Evolutionary conservation across 2,329 filamentous ascomycete genomes (phyloP).

Genomic region (Penicillium sp.): DNA sequence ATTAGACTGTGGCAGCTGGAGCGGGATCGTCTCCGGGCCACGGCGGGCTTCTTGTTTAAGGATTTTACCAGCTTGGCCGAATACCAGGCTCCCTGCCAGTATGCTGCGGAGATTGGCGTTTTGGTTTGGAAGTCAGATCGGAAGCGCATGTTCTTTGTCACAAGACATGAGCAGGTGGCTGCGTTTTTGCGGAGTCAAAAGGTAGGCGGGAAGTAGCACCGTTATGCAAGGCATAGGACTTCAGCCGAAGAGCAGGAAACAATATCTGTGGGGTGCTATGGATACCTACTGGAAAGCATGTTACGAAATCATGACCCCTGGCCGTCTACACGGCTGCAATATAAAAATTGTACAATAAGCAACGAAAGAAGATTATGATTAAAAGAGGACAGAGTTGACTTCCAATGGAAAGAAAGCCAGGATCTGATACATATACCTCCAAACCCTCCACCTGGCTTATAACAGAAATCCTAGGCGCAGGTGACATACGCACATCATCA

Average conservation of each 20-base stretch:
- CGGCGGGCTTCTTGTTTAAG: slow-evolving; percentile 79
- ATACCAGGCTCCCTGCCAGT: slow-evolving; percentile 53
- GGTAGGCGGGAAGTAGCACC: slow-evolving; percentile 9
- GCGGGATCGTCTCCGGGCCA: slow-evolving; percentile 87
- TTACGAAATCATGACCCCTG: slow-evolving; percentile 20
- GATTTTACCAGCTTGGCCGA: slow-evolving; percentile 74
- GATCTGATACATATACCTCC: not conserved
- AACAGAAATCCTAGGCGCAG: not conserved
- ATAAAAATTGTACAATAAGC: slow-evolving; percentile 15
- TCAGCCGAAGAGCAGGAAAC: not conserved
- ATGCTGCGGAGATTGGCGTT: slow-evolving; percentile 89
- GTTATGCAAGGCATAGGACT: not conserved
- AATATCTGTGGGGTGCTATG: slow-evolving; percentile 9
- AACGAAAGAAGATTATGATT: not conserved
- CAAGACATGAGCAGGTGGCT: slow-evolving; percentile 81
- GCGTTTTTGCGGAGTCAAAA: slow-evolving; percentile 70
- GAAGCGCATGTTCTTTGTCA: slow-evolving; percentile 86
- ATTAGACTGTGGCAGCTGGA: slow-evolving; percentile 97
- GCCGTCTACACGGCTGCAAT: slow-evolving; percentile 2
- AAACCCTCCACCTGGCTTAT: not conserved
- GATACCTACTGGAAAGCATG: slow-evolving; percentile 2
- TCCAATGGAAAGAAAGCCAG: not conserved
- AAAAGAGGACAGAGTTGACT: not conserved
- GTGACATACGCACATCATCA: not conserved
- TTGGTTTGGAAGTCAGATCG: slow-evolving; percentile 80